These are phyloP conservation scores for Akebia trifoliata DNA, from an alignment of 164 flowering plant species.

Conservation along the genomic window DNA sequence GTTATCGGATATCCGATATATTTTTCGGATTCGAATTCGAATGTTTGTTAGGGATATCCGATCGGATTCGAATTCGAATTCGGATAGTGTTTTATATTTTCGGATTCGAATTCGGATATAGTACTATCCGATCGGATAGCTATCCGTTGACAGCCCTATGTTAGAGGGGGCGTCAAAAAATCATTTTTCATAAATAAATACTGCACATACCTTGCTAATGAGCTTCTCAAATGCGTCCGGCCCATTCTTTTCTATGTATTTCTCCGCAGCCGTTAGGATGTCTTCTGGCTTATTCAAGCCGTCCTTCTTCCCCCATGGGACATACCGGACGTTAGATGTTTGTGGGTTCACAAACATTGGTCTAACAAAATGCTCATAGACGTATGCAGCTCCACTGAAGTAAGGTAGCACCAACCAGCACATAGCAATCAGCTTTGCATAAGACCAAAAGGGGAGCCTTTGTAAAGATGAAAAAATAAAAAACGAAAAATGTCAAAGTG, in stretches of 20 bases:
- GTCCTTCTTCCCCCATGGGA: constrained; percentile 52
- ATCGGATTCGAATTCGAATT: too few relatives aligned
- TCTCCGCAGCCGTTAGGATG: constrained; percentile 65
- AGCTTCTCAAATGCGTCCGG: constrained; percentile 60
- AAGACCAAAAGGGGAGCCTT: constrained; percentile 71
- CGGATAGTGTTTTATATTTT: too few relatives aligned
- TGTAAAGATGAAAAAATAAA: not conserved
- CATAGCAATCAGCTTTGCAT: constrained; percentile 49
- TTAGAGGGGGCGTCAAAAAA: too few relatives aligned
- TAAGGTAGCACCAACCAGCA: constrained; percentile 85
- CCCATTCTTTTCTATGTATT: constrained; percentile 67
- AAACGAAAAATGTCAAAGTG: not conserved
- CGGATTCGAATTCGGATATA: too few relatives aligned
- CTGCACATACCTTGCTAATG: constrained; percentile 46
- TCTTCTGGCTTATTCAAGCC: constrained; percentile 53
- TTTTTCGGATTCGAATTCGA: too few relatives aligned
- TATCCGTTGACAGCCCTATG: too few relatives aligned
- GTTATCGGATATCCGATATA: too few relatives aligned
- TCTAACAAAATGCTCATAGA: constrained; percentile 58
- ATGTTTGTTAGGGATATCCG: too few relatives aligned
- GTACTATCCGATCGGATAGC: too few relatives aligned
- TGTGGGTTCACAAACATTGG: constrained; percentile 59
- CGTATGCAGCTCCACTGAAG: constrained; percentile 82
- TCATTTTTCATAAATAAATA: too few relatives aligned
- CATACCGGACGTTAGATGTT: constrained; percentile 48